phyloP scores from a whole-genome alignment of 2,329 filamentous ascomycete species.

The Ceratocystis lukuohia region DNA sequence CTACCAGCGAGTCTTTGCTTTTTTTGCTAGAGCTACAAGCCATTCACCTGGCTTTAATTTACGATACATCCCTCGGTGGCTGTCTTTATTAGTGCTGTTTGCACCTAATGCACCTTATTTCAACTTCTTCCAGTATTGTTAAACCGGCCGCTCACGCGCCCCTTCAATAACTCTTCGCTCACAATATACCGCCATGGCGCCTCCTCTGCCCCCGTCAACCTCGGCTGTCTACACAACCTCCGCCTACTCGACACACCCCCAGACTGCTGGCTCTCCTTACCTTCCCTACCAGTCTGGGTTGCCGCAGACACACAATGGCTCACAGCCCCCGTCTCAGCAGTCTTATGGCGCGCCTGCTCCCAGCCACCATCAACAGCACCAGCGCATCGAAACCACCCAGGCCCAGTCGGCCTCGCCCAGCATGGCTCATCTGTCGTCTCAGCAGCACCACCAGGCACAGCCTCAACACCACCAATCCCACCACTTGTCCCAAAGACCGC shows the following conservation, averaged over 20 bases:
- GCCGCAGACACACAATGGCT: constrained; percentile 10
- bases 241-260: constrained; percentile 12
- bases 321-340: constrained; percentile 11
- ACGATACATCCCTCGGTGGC: not conserved
- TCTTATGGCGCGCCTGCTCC: constrained; percentile 4
- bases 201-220: constrained; percentile 9
- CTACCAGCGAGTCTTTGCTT: not conserved
- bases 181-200: constrained; percentile 7
- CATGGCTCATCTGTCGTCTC: constrained; percentile 14
- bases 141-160: not conserved
- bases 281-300: constrained; percentile 7
- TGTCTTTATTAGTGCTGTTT: not conserved
- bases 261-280: constrained; percentile 9
- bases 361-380: constrained; percentile 8
- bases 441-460: constrained; percentile 6
- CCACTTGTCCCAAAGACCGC: constrained; percentile 11
- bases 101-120: constrained; percentile 3
- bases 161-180: not conserved
- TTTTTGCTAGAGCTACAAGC: not conserved
- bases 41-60: not conserved
- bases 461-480: not conserved
- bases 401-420: constrained; percentile 13
- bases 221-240: constrained; percentile 9
- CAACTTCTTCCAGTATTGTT: not conserved
- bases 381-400: constrained; percentile 15